These are phyloP conservation scores for Penicillium sp. DNA, from an alignment of 2,329 filamentous ascomycete genomes.

Conservation along the genomic window DNA sequence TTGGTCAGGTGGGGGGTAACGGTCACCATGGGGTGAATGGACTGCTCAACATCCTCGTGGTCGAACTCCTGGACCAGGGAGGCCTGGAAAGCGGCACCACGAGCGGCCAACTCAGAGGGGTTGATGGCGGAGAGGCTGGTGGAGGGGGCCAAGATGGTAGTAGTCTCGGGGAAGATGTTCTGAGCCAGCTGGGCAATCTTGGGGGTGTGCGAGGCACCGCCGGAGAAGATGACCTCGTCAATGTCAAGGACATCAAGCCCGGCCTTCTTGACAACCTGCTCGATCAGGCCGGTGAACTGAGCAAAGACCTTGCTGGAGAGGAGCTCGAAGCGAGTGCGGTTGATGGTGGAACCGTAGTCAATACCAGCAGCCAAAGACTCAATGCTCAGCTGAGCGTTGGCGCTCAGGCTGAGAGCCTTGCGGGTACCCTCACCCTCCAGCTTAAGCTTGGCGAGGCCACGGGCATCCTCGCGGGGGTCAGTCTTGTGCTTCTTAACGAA, in stretches of 20 bases:
- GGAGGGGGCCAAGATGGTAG: constrained; percentile 77
- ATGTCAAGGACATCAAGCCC: constrained; percentile 88
- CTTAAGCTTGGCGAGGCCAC: constrained; percentile 86
- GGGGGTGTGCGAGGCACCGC: constrained; percentile 89
- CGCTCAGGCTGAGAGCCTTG: constrained; percentile 85
- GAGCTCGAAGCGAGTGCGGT: constrained; percentile 90
- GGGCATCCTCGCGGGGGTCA: constrained; percentile 79
- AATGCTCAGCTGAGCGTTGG: constrained; percentile 86
- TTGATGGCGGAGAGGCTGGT: constrained; percentile 79
- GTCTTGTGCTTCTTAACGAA: constrained; percentile 95
- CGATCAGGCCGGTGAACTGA: constrained; percentile 82
- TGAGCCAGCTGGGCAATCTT: constrained; percentile 82
- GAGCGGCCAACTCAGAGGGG: constrained; percentile 84
- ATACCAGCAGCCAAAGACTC: constrained; percentile 86
- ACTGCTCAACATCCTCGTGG: constrained; percentile 88
- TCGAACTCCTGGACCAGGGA: constrained; percentile 95
- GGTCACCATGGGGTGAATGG: constrained; percentile 90
- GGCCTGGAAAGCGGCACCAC: constrained; percentile 93
- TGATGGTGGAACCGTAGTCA: constrained; percentile 89
- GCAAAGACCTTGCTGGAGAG: constrained; percentile 82
- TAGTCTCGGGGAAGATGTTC: constrained; percentile 77
- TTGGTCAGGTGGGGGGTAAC: constrained; percentile 87
- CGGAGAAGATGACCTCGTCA: constrained; percentile 90
- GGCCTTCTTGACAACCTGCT: constrained; percentile 85
- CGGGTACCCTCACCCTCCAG: constrained; percentile 88